Base-by-base conservation (phyloP, 352 stramenopile species). In the Phytophthora uliginosa region DNA sequence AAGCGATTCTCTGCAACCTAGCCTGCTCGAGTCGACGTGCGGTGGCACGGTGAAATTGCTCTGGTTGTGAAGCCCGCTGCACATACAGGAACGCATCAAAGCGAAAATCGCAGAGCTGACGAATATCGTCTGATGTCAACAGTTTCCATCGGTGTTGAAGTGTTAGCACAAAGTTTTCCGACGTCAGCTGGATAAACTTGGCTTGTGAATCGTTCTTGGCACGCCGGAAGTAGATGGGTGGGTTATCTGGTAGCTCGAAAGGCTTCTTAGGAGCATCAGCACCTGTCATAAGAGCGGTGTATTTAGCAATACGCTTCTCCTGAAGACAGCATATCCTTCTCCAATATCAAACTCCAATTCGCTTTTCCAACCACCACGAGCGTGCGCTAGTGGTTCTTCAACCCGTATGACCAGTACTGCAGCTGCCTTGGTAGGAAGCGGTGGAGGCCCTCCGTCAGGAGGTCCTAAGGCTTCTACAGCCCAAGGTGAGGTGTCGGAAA, bases 71-170 rank as follows among this genome's bases (percentile, higher is more conserved):
- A 1, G 42, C 38, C 1, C 52, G 22, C 5, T 40, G 24, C 0
- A 69, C 53, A 17, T 57, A 69, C 12, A 69, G 28, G 9, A 64
- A 63, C 0, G 54, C 63, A 3, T 70, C 31, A 18, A 63, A 63
- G 0, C 54, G 12, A 45, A 70, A 63, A 0, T 51, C 38, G 1
- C 52, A 31, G 24, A 54, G 9, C 13, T 31, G 40, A 1, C n/a
- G 10, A 7, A 47, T 13, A 17, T 59, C 63, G 1, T 42, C 20
- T 1, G 33, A 0, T 0, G 31, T 52, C 63, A 70, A 22, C 22
- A 59, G 33, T 9, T 31, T 24, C 63, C 63, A 70, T 0, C 54
- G 54, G 17, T 59, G 10, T 18, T 53, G n/a, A 15, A 64, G 34
- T 13, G 42, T 59, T 9, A n/a, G 24, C 20, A 24, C 12, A n/a